These are phyloP conservation scores for Juncus inflexus DNA, from an alignment of 176 grass and related monocot species.

Conservation along the genomic window DNA sequence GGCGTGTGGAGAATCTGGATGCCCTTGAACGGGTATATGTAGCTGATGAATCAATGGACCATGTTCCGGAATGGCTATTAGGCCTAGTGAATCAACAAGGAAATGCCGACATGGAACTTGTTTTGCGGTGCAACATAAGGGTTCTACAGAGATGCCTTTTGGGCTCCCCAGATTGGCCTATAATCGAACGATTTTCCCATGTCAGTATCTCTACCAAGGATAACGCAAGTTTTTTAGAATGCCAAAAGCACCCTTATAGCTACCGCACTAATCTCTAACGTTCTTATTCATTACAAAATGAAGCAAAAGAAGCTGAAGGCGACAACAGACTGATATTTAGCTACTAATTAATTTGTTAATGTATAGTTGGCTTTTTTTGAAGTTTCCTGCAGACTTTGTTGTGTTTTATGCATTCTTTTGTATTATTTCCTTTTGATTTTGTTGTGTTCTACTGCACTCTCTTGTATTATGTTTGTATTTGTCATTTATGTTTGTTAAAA, in stretches of 20 bases:
- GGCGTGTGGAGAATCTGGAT: constrained; percentile 18
- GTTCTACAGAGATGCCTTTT: constrained; percentile 22
- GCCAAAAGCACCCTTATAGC: constrained; percentile 6
- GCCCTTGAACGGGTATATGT: background rate
- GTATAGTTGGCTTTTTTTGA: too few relatives aligned
- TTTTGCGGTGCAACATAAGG: constrained; percentile 1
- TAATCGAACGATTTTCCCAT: constrained; percentile 7
- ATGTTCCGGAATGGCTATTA: constrained; percentile 25
- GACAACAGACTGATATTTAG: too few relatives aligned
- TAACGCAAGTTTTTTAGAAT: constrained; percentile 7
- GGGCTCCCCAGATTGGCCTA: constrained; percentile 22
- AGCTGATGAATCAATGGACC: background rate
- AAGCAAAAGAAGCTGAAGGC: too few relatives aligned
- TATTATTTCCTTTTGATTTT: too few relatives aligned
- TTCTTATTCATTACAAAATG: too few relatives aligned
- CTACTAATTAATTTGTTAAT: too few relatives aligned
- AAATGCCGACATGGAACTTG: constrained; percentile 2
- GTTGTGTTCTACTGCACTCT: too few relatives aligned
- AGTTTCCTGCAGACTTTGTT: too few relatives aligned
- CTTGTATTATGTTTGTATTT: too few relatives aligned
- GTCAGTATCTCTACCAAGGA: constrained; percentile 17
- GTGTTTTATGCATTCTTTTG: too few relatives aligned
- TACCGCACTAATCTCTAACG: constrained; percentile 6
- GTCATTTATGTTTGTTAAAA: too few relatives aligned
- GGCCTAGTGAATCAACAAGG: background rate